Evolutionary conservation across 345 rosid species (phyloP).

Genomic region (Barbarea vulgaris): DNA sequence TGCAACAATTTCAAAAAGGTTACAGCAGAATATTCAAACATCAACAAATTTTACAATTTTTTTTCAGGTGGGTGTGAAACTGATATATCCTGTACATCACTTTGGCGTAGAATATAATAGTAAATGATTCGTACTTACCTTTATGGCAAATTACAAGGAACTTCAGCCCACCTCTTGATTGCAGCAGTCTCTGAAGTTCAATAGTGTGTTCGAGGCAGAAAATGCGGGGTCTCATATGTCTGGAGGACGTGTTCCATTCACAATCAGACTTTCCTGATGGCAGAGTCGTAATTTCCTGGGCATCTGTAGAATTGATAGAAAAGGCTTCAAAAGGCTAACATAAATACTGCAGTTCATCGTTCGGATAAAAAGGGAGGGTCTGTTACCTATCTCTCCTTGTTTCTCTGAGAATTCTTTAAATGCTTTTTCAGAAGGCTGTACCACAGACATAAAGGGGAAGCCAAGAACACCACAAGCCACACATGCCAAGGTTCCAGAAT

Average conservation of each 20-base stretch:
- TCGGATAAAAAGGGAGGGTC: conserved; percentile 8
- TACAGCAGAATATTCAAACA: conserved; percentile 21
- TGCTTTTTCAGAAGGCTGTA: conserved; percentile 71
- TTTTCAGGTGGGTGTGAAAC: neutral
- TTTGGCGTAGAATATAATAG: neutral
- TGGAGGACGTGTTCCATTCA: conserved; percentile 61
- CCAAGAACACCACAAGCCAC: conserved; percentile 99
- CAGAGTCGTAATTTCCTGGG: conserved; percentile 36
- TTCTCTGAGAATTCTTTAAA: conserved; percentile 27
- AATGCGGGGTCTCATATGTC: conserved; percentile 75
- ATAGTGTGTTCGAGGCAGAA: conserved; percentile 95
- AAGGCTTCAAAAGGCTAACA: conserved; percentile 9
- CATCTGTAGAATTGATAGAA: conserved; percentile 33
- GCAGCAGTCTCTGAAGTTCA: conserved; percentile 73
- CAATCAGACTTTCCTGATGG: conserved; percentile 22
- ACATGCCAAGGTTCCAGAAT: conserved; percentile 82
- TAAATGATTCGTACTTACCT: conserved; percentile 51
- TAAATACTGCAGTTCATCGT: conserved; percentile 13
- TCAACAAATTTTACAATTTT: neutral
- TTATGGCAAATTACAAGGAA: conserved; percentile 90
- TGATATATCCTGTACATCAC: neutral
- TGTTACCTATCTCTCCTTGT: conserved; percentile 32
- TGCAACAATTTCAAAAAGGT: conserved; percentile 43
- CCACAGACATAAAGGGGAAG: conserved; percentile 95
- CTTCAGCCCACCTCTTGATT: conserved; percentile 78